Evolutionary conservation across 345 rosid genomes (phyloP).

Genomic region (Hypericum androsaemum): DNA sequence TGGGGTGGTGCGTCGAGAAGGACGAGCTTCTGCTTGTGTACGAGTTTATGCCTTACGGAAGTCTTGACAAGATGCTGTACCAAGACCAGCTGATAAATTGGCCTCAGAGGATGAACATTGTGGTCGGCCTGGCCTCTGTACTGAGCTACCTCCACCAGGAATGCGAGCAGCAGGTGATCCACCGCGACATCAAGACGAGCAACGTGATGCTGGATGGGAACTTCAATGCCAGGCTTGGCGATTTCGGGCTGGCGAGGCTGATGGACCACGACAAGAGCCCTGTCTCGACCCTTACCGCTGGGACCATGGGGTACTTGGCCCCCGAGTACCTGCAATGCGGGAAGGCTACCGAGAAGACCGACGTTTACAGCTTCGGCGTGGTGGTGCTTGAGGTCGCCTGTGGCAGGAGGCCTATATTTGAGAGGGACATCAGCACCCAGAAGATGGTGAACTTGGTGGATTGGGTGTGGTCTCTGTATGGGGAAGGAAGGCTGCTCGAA

Average conservation of each 20-base stretch:
- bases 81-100: neutral
- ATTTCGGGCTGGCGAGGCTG: conserved; percentile 88
- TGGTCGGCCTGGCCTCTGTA: conserved; percentile 68
- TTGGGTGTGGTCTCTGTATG: conserved; percentile 75
- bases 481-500: conserved; percentile 61
- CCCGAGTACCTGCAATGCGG: conserved; percentile 96
- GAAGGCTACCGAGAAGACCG: conserved; percentile 82
- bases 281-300: conserved; percentile 84
- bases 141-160: conserved; percentile 79
- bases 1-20: conserved; percentile 92
- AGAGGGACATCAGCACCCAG: conserved; percentile 48
- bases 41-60: conserved; percentile 89
- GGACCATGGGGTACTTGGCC: conserved; percentile 95
- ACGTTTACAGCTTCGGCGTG: conserved; percentile 80
- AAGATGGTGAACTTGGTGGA: conserved; percentile 82
- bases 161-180: conserved; percentile 92
- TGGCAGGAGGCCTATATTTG: conserved; percentile 76
- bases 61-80: conserved; percentile 50
- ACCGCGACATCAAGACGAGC: conserved; percentile 81
- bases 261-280: conserved; percentile 94
- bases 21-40: conserved; percentile 79
- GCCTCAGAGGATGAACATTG: neutral
- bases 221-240: conserved; percentile 82
- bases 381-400: conserved; percentile 85
- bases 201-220: conserved; percentile 80